Percentiles rank a stretch among this genome's conserved stretches.
Evolutionary conservation across 1,284 basidiomycete genomes (phyloP).

Genomic region (Boletus subluridellus): DNA sequence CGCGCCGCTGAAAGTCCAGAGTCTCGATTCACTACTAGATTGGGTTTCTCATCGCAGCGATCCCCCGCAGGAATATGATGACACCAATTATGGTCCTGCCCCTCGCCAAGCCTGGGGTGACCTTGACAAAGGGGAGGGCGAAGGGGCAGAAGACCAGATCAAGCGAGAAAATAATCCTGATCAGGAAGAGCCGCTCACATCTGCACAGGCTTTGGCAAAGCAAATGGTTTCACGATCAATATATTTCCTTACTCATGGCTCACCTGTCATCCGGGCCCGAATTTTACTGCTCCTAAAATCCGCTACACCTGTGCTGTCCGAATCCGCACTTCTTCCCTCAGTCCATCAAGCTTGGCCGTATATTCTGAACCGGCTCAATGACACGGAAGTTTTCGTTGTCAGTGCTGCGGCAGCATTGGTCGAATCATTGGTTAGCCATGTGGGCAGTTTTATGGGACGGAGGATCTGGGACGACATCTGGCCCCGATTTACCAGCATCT

Average conservation of each 20-base stretch:
- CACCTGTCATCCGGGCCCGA: constrained; percentile 76
- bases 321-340: constrained; percentile 73
- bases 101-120: constrained; percentile 56
- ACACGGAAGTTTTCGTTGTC: constrained; percentile 74
- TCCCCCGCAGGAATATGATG: constrained; percentile 34
- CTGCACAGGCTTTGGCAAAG: constrained; percentile 70
- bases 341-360: constrained; percentile 88
- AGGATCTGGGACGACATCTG: constrained; percentile 87
- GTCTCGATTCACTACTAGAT: constrained; percentile 50
- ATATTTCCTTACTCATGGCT: constrained; percentile 87
- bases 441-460: constrained; percentile 79
- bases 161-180: constrained; percentile 30
- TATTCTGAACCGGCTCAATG: constrained; percentile 76
- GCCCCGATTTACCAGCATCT: constrained; percentile 69
- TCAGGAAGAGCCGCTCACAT: constrained; percentile 53
- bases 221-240: constrained; percentile 82
- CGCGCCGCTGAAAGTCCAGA: constrained; percentile 21
- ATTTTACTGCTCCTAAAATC: constrained; percentile 72
- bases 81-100: constrained; percentile 56
- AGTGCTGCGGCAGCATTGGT: constrained; percentile 69
- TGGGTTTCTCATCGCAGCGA: constrained; percentile 62
- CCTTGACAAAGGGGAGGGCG: constrained; percentile 28
- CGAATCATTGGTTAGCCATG: constrained; percentile 61
- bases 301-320: constrained; percentile 72
- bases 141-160: constrained; percentile 23